Conservation (phyloP, 106 monocot species). For the Dioscorea zingiberensis region DNA sequence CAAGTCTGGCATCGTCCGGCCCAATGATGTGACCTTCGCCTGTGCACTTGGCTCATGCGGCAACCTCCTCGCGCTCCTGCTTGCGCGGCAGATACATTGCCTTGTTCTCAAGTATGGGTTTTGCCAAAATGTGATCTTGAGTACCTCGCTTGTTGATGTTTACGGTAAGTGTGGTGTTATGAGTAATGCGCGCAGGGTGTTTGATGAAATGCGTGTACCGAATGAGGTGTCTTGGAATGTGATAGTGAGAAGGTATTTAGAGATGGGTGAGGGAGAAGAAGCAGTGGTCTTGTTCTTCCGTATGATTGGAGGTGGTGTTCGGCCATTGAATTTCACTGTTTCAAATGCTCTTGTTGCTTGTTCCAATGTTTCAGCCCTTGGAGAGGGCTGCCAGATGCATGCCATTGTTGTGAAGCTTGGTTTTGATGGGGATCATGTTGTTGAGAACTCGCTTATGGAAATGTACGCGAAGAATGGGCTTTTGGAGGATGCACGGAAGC, state of each 20-base stretch:
- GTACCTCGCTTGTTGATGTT: slow-evolving; percentile 61
- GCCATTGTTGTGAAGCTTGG: slow-evolving; percentile 38
- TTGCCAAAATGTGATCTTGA: slow-evolving; percentile 46
- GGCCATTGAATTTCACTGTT: slow-evolving; percentile 58
- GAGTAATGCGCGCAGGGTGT: slow-evolving; percentile 42
- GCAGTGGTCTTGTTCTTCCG: slow-evolving; percentile 57
- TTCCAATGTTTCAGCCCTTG: slow-evolving; percentile 19
- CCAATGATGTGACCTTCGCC: slow-evolving; percentile 59
- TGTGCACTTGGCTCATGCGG: slow-evolving; percentile 58
- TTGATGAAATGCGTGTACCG: slow-evolving; percentile 48
- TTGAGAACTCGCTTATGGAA: slow-evolving; percentile 49
- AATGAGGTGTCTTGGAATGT: slow-evolving; percentile 83
- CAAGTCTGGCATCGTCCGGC: slow-evolving; percentile 22
- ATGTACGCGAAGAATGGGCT: slow-evolving; percentile 74
- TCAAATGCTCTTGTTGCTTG: slow-evolving; percentile 65
- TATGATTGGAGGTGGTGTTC: slow-evolving; percentile 38
- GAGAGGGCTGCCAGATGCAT: slow-evolving; percentile 55
- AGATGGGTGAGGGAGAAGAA: slow-evolving; percentile 27
- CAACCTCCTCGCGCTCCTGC: slow-evolving; percentile 23
- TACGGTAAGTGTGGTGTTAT: slow-evolving; percentile 67
- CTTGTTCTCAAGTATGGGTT: slow-evolving; percentile 45
- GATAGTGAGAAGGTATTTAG: slow-evolving; percentile 72
- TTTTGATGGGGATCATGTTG: slow-evolving; percentile 28
- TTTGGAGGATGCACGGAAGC: slow-evolving; percentile 39
- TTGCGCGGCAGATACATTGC: slow-evolving; percentile 53